These are phyloP conservation scores for Beauveria sp. DNA, from an alignment of 2,329 filamentous ascomycete genomes.

Conservation along the genomic window DNA sequence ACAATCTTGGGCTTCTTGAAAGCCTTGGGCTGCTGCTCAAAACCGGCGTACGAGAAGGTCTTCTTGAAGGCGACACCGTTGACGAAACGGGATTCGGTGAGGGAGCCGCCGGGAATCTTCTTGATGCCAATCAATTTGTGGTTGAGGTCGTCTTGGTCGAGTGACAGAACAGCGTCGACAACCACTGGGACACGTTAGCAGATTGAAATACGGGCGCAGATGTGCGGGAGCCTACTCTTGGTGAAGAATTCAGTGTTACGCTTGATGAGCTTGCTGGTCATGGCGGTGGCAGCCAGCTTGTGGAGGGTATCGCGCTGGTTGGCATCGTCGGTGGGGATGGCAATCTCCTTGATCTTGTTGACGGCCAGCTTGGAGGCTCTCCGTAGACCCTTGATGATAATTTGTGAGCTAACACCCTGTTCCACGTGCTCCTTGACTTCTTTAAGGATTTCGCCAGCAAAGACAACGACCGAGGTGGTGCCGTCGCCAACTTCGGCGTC, in stretches of 20 bases:
- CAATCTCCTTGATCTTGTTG: constrained; percentile 98
- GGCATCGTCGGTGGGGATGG: constrained; percentile 72
- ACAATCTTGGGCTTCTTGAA: constrained; percentile 95
- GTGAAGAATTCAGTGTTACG: constrained; percentile 95
- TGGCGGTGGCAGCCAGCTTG: constrained; percentile 89
- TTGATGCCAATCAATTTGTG: constrained; percentile 97
- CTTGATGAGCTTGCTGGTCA: constrained; percentile 99
- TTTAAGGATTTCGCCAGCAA: constrained; percentile 96
- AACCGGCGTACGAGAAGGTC: constrained; percentile 97
- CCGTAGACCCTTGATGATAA: constrained; percentile 92
- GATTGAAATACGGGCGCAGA: neutral
- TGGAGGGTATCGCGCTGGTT: constrained; percentile 80
- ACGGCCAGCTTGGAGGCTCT: constrained; percentile 84
- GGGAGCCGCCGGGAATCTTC: constrained; percentile 92
- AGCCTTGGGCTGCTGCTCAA: constrained; percentile 96
- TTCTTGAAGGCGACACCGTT: constrained; percentile 99
- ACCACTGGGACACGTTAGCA: constrained; percentile 62
- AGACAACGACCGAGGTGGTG: constrained; percentile 92
- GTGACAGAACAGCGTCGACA: constrained; percentile 87
- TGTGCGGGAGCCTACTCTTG: constrained; percentile 58
- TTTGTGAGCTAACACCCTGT: constrained; percentile 93
- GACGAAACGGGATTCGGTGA: constrained; percentile 93
- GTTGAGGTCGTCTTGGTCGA: constrained; percentile 95
- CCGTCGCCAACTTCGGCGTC: constrained; percentile 98
- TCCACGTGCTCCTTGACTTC: constrained; percentile 95